phyloP scores from a whole-genome alignment of 305 asterid genomes.

The Solanum chacoense region DNA sequence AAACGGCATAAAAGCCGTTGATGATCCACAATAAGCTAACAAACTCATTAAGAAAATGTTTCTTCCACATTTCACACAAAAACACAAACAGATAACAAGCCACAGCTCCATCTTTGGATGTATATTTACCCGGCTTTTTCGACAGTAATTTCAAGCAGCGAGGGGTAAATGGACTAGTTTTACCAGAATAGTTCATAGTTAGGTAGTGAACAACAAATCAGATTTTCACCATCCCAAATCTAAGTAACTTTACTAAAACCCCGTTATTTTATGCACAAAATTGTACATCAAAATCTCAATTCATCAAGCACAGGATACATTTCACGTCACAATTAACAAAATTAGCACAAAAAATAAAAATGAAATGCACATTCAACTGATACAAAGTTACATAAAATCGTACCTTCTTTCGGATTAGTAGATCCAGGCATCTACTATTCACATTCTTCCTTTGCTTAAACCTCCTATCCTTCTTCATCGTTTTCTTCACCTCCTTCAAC shows the following conservation, averaged over 20 bases:
- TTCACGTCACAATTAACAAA: not conserved
- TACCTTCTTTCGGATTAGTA: conserved; percentile 36
- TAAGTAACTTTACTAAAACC: conserved; percentile 3
- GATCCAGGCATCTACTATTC: conserved; percentile 9
- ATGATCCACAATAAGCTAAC: conserved; percentile 17
- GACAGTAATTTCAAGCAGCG: conserved; percentile 18
- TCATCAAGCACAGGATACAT: conserved; percentile 1
- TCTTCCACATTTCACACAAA: conserved; percentile 12
- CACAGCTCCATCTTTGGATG: conserved; percentile 21
- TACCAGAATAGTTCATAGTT: not conserved
- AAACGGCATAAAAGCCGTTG: conserved; percentile 19
- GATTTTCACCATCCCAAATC: conserved; percentile 8
- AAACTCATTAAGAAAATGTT: conserved; percentile 15
- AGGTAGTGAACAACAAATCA: conserved; percentile 10
- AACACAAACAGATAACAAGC: conserved; percentile 16
- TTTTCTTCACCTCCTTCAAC: conserved; percentile 23
- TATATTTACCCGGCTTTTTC: conserved; percentile 22
- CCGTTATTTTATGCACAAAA: conserved; percentile 45
- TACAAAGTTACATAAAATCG: not conserved
- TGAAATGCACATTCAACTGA: not conserved
- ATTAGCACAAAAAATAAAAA: not conserved
- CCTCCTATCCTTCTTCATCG: conserved; percentile 26
- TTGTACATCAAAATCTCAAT: not conserved
- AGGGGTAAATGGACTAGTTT: conserved; percentile 6
- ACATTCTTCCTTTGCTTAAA: conserved; percentile 21